Percentiles rank a stretch among this genome's conserved stretches.
Evolutionary conservation across 306 rosid genomes (phyloP).

Genomic region (Casuarina equisetifolia): DNA sequence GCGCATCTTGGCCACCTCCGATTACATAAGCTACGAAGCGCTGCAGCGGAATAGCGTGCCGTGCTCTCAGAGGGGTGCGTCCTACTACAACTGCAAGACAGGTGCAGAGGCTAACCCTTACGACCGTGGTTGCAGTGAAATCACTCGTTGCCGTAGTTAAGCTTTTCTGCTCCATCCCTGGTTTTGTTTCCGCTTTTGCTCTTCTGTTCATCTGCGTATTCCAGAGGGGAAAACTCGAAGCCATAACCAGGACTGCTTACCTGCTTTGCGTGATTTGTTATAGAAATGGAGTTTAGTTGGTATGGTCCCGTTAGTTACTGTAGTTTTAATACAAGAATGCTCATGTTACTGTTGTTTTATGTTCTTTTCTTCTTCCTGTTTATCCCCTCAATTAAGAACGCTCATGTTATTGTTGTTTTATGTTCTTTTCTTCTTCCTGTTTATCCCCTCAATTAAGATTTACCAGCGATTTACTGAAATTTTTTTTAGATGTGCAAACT

Average conservation of each 20-base stretch:
- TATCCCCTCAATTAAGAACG: neutral
- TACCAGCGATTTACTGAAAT: too few species aligned
- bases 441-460: too few species aligned
- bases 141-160: slow-evolving; percentile 74
- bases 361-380: neutral
- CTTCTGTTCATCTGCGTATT: neutral
- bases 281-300: neutral
- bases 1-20: slow-evolving; percentile 69
- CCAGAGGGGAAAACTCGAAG: too few species aligned
- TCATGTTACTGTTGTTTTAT: neutral
- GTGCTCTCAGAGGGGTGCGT: slow-evolving; percentile 73
- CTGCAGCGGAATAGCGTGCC: slow-evolving; percentile 76
- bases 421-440: neutral
- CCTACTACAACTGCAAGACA: slow-evolving; percentile 72
- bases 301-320: neutral
- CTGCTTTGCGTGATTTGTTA: neutral
- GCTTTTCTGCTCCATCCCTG: neutral
- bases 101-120: slow-evolving; percentile 80
- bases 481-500: too few species aligned
- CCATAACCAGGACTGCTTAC: neutral
- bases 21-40: slow-evolving; percentile 73
- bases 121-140: slow-evolving; percentile 66
- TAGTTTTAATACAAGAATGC: neutral
- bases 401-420: neutral
- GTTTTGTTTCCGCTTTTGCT: slow-evolving; percentile 1